Evolutionary conservation across 371 early-diverging fungal genomes (phyloP).

Genomic region (Mortierella sp.): DNA sequence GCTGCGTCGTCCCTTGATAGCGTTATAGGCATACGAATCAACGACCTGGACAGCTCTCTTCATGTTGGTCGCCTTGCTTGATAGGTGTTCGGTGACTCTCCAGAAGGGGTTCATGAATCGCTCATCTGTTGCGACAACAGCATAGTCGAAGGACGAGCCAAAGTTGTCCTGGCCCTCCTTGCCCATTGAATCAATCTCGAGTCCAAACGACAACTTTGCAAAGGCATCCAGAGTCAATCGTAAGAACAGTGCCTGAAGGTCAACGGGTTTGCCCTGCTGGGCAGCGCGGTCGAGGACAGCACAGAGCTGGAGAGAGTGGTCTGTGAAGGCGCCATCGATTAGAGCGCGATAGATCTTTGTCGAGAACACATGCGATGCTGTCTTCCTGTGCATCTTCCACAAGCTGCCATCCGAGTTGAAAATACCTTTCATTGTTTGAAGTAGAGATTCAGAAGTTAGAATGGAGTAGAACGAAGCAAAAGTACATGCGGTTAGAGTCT

Average conservation of each 20-base stretch:
- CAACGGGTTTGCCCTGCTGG: conserved; percentile 57
- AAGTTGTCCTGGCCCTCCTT: conserved; percentile 45
- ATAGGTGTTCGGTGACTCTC: conserved; percentile 61
- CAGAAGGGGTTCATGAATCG: conserved; percentile 70
- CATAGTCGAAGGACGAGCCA: conserved; percentile 65
- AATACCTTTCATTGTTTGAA: conserved; percentile 60
- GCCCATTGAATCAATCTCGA: conserved; percentile 35
- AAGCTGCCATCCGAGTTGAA: conserved; percentile 78
- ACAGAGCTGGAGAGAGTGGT: conserved; percentile 37
- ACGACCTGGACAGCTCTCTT: conserved; percentile 62
- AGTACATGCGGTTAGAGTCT: background rate
- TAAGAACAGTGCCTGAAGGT: conserved; percentile 73
- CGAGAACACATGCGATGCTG: conserved; percentile 78
- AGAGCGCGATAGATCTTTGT: conserved; percentile 81
- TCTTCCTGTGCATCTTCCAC: conserved; percentile 80
- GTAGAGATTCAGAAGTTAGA: background rate
- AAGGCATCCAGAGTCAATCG: conserved; percentile 74
- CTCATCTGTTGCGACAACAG: conserved; percentile 60
- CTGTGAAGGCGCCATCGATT: conserved; percentile 63
- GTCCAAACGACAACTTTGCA: conserved; percentile 60
- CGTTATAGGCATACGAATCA: conserved; percentile 64
- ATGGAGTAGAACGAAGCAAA: background rate
- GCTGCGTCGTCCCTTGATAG: conserved; percentile 61
- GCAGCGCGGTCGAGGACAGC: conserved; percentile 58
- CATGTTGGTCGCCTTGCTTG: conserved; percentile 46